Evolutionary conservation across 2,329 filamentous ascomycete genomes (phyloP).

Genomic region (Aspergillus vadensis): DNA sequence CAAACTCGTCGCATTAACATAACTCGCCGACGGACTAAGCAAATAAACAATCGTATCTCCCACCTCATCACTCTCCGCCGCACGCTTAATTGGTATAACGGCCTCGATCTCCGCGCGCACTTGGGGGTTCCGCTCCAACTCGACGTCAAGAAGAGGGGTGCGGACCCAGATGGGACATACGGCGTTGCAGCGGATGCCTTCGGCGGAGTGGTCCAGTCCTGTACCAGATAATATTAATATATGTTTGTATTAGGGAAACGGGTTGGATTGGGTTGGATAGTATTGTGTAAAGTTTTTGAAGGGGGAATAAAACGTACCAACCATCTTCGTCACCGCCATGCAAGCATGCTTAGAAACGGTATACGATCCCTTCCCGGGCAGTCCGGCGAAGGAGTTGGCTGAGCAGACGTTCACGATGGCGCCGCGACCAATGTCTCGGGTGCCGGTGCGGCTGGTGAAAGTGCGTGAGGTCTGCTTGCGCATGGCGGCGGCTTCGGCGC

Average conservation of each 20-base stretch:
- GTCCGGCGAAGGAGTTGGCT: not conserved
- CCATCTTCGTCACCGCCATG: slow-evolving; percentile 7
- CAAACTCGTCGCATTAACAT: slow-evolving; percentile 10
- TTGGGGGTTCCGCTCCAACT: not conserved
- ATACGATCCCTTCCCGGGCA: slow-evolving; percentile 6
- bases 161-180: not conserved
- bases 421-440: slow-evolving; percentile 3
- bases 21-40: slow-evolving; percentile 6
- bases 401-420: slow-evolving; percentile 6
- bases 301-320: not conserved
- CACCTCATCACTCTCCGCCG: not conserved
- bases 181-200: not conserved
- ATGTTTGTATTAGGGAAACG: too few relatives aligned
- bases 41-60: slow-evolving; percentile 6
- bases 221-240: not conserved
- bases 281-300: too few relatives aligned
- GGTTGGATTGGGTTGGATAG: too few relatives aligned
- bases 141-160: not conserved
- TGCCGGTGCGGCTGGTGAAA: not conserved
- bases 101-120: too few relatives aligned
- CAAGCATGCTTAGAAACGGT: slow-evolving; percentile 9
- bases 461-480: not conserved
- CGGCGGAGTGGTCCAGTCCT: not conserved
- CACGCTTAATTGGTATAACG: too few relatives aligned
- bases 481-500: slow-evolving; percentile 1